Percentiles rank a stretch among this genome's conserved stretches.
Conservation (phyloP, 2,329 filamentous ascomycete species). For the Colletotrichum sidae region DNA sequence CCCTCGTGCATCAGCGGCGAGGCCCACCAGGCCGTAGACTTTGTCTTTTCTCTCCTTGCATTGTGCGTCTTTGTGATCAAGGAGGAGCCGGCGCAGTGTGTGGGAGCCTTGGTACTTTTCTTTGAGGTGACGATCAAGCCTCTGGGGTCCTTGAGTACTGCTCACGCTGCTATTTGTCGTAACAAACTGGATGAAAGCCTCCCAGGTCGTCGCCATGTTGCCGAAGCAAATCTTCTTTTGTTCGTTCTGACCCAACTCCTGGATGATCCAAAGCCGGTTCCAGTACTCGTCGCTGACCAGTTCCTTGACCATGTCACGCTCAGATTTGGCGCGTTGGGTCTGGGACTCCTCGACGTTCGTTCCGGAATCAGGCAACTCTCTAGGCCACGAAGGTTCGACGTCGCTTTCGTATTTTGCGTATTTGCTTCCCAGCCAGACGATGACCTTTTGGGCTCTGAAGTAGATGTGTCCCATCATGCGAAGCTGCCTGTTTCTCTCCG, state of each 20-base stretch:
- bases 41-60: conserved; percentile 46
- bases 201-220: conserved; percentile 35
- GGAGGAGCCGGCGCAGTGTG: conserved; percentile 36
- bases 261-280: conserved; percentile 39
- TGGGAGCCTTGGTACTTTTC: neutral
- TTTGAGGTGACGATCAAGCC: conserved; percentile 19
- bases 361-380: too few relatives aligned
- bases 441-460: conserved; percentile 32
- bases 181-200: conserved; percentile 37
- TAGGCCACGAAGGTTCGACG: too few relatives aligned
- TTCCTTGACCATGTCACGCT: conserved; percentile 2
- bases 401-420: conserved; percentile 1
- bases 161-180: conserved; percentile 18
- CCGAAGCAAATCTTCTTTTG: conserved; percentile 41
- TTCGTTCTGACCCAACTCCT: conserved; percentile 42
- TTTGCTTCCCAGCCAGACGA: conserved; percentile 38
- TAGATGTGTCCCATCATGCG: conserved; percentile 41
- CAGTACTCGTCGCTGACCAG: conserved; percentile 1
- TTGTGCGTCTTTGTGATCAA: conserved; percentile 39
- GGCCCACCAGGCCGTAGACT: conserved; percentile 45
- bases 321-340: neutral
- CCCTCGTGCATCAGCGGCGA: conserved; percentile 41
- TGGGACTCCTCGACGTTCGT: too few relatives aligned
- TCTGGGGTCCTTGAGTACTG: conserved; percentile 31
- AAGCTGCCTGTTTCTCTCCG: conserved; percentile 38